Evolutionary conservation across 2,329 filamentous ascomycete species (phyloP), one percentile per base, ranked within the genome.

Genomic region (Claviceps capensis): DNA sequence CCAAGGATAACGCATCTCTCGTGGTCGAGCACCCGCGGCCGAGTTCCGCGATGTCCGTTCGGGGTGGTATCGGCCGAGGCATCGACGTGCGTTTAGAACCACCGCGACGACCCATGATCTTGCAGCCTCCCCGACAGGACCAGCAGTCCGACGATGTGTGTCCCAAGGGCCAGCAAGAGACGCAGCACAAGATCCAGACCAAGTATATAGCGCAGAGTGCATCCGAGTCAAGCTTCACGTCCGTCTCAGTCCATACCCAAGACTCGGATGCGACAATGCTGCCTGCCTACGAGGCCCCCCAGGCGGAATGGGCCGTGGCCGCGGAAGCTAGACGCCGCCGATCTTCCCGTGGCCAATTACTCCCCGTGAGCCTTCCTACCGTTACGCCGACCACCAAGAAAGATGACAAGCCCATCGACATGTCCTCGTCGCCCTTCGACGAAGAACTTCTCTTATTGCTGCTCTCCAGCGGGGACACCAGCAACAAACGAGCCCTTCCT

Each of bases 371-470:
- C 22, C 55, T 52, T 13, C 19, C 19, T 16, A 37, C 44, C 52
- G 30, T 34, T 34, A 34, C 55, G 2, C 51, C 54, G 1, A 5
- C n/a, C 9, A 50, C 13, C 23, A 50, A 38, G 36, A 13, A 26
- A 5, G 52, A 47, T 36, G 19, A 36, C 9, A 47, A 43, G 34
- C 49, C 40, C 5, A 52, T 53, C 16, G 58, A 58, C 7, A 51
- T 60, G 34, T 59, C 61, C 6, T 65, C 65, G 0, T 64, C 64
- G 36, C 62, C 65, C 1, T 67, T 62, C 42, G 62, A 63, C 45
- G 66, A 68, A 48, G 65, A 69, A 5, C 61, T 69, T 48, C 36
- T 68, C 22, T 55, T 69, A 17, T 54, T 68, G 17, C 55, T 69
- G 6, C 52, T 67, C 40, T 57, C 60, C 0, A 59, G 53, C 36